phyloP scores from a whole-genome alignment of 192 early-diverging fungal species.

The Linnemannia hyalina region DNA sequence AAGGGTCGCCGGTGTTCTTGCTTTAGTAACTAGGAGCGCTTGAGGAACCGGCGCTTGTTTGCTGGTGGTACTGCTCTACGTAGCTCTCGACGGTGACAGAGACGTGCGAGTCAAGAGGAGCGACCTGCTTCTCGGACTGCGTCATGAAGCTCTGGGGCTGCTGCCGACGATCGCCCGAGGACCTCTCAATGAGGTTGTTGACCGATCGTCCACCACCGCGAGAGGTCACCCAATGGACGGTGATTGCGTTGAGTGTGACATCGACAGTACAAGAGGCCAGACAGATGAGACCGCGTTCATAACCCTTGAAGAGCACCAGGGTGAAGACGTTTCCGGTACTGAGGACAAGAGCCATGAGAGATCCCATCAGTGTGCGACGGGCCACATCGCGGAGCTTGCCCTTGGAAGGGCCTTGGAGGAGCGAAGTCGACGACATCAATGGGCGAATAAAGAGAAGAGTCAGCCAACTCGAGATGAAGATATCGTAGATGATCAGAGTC shows the following conservation, averaged over 20 bases:
- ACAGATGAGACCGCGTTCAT: conserved; percentile 62
- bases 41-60: conserved; percentile 11
- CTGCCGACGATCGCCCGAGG: conserved; percentile 13
- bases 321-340: conserved; percentile 60
- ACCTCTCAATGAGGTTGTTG: conserved; percentile 12
- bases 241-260: conserved; percentile 60
- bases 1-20: neutral
- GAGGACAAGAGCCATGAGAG: conserved; percentile 54
- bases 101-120: conserved; percentile 30
- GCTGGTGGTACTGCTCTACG: conserved; percentile 50
- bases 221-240: conserved; percentile 63
- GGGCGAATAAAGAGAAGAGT: conserved; percentile 52
- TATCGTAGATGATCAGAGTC: conserved; percentile 44
- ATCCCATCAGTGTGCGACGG: conserved; percentile 58
- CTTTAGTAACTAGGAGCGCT: conserved; percentile 8
- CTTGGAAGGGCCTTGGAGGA: conserved; percentile 49
- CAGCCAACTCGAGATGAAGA: conserved; percentile 49
- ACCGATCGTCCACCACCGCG: conserved; percentile 15
- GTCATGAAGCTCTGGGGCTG: neutral
- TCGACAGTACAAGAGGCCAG: conserved; percentile 62
- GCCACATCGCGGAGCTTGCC: conserved; percentile 53
- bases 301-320: conserved; percentile 52
- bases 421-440: conserved; percentile 43
- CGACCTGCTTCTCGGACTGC: conserved; percentile 37
- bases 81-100: conserved; percentile 49